These are phyloP conservation scores for Auriculariales sp. DNA, from an alignment of 768 basidiomycete genomes.

Conservation along the genomic window DNA sequence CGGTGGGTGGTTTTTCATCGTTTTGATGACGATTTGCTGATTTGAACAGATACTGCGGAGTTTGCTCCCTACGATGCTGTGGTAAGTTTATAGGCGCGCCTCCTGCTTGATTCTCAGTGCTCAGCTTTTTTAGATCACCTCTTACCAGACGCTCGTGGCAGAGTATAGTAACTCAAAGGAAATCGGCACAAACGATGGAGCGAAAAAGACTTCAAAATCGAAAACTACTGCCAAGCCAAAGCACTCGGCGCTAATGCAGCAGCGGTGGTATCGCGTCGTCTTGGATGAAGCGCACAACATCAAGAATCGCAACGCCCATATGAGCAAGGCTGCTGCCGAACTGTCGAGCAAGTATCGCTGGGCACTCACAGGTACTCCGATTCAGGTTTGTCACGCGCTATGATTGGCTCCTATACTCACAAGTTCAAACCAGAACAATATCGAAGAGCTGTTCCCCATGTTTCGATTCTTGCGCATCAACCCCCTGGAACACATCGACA, in stretches of 20 bases:
- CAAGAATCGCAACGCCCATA: slow-evolving; percentile 72
- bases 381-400: slow-evolving; percentile 16
- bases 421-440: slow-evolving; percentile 60
- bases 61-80: slow-evolving; percentile 52
- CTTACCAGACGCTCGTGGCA: slow-evolving; percentile 71
- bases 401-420: neutral
- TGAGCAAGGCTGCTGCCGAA: slow-evolving; percentile 61
- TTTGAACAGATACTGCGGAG: slow-evolving; percentile 42
- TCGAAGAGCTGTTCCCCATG: slow-evolving; percentile 80
- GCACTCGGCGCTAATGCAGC: slow-evolving; percentile 13
- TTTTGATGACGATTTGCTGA: too few species aligned
- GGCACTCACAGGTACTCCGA: slow-evolving; percentile 77
- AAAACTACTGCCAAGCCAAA: slow-evolving; percentile 23
- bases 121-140: slow-evolving; percentile 45
- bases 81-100: slow-evolving; percentile 9
- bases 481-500: slow-evolving; percentile 66
- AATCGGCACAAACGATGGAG: slow-evolving; percentile 40
- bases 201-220: too few species aligned
- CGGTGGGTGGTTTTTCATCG: slow-evolving; percentile 24
- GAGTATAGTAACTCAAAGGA: slow-evolving; percentile 49
- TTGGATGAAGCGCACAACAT: slow-evolving; percentile 95
- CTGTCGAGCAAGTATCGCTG: slow-evolving; percentile 71
- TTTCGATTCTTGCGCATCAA: slow-evolving; percentile 77
- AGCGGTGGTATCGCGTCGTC: slow-evolving; percentile 71
- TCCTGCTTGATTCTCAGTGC: too few species aligned